phyloP scores from a whole-genome alignment of 768 basidiomycete species.

The Amanita muscaria region DNA sequence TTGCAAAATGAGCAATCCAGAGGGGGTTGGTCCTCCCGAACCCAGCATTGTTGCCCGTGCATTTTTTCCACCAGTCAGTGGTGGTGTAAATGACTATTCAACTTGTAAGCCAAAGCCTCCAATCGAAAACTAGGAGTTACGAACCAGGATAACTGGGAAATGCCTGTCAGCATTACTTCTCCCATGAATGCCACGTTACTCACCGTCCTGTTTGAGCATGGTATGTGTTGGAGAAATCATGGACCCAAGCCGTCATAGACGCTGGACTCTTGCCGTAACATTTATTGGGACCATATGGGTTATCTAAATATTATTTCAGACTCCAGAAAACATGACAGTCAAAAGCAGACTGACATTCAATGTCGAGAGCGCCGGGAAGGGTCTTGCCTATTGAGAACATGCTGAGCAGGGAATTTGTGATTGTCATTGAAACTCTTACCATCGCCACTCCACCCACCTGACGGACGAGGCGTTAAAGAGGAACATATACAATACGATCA shows the following conservation, averaged over 20 bases:
- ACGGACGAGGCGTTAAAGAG: too few relatives aligned
- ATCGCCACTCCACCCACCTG: constrained; percentile 46
- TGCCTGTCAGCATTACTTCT: too few relatives aligned
- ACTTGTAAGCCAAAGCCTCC: too few relatives aligned
- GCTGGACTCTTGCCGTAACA: constrained; percentile 48
- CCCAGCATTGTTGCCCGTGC: constrained; percentile 48
- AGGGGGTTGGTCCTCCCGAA: constrained; percentile 47
- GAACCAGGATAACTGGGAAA: too few relatives aligned
- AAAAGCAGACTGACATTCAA: constrained; percentile 39
- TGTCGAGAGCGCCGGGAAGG: constrained; percentile 57
- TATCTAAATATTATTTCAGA: constrained; percentile 27
- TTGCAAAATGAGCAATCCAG: constrained; percentile 50
- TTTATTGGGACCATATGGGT: constrained; percentile 33
- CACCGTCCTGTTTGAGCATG: constrained; percentile 38
- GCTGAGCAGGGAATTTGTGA: background rate
- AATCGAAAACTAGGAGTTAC: too few relatives aligned
- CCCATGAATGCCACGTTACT: too few relatives aligned
- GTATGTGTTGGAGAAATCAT: constrained; percentile 55
- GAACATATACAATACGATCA: too few relatives aligned
- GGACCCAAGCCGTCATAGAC: constrained; percentile 56
- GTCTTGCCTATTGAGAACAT: constrained; percentile 21
- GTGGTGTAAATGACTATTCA: constrained; percentile 49
- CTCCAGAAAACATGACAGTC: background rate
- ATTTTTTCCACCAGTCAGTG: constrained; percentile 60
- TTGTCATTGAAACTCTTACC: constrained; percentile 16